Base-by-base conservation (phyloP, 768 basidiomycete species). In the Kondoa subrosea region DNA sequence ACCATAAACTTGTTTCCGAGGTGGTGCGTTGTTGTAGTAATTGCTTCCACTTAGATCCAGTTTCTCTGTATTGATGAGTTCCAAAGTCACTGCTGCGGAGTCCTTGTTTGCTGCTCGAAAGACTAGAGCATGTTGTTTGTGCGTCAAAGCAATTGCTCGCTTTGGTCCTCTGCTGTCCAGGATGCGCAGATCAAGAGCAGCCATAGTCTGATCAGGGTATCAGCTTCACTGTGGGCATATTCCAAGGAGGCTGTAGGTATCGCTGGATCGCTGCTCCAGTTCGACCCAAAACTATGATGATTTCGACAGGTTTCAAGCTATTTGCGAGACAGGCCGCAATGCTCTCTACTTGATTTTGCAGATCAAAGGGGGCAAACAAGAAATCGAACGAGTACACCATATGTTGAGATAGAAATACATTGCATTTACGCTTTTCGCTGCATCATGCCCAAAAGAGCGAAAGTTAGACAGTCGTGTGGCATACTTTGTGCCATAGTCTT, bases 31-130 rank as follows among this genome's bases (percentile, higher is more conserved):
- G 12, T 50, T 50, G 40, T 50, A 21, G 25, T 4, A 21, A 4
- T 26, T 4, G 31, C 17, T 21, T 25, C 29, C 66, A 26, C 56
- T 31, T 66, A 57, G 58, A 15, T 34, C 65, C 30, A 68, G 65
- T 57, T 50, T 50, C 12, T 50, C 40, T 50, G 40, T 21, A 21
- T 21, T 50, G 8, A 50, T 50, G 12, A 50, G 40, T 21, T 50
- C 40, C 21, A 50, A 21, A 8, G 40, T 50, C 12, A 50, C 40
- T 50, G 40, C 40, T 50, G n/a, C n/a, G n/a, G 40, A 50, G 21
- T 50, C 40, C 40, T 50, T 50, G 8, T 50, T 21, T 50, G 40
- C 40, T 8, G 12, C 8, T 8, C 40, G 40, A 50, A 50, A 50
- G 40, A 50, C 40, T 21, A 50, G 21, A 50, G 40, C 40, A 50